phyloP scores from a whole-genome alignment of 805 yeast genomes.

The Candida pini region DNA sequence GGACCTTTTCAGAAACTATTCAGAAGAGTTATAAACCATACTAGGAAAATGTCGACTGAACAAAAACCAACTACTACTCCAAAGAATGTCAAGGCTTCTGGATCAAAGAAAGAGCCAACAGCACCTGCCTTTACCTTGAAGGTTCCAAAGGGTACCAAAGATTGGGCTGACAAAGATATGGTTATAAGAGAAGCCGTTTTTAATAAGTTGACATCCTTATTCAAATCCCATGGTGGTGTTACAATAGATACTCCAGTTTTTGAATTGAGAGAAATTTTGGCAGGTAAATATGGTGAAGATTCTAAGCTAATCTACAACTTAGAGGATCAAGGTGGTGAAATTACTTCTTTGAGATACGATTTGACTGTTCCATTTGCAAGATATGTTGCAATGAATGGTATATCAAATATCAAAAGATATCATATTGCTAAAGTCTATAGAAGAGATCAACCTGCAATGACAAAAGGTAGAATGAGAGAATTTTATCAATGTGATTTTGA shows the following conservation, averaged over 20 bases:
- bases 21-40: too few species aligned
- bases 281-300: conserved; percentile 98
- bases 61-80: neutral
- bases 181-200: conserved; percentile 87
- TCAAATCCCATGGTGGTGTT: conserved; percentile 96
- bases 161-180: conserved; percentile 99
- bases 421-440: conserved; percentile 98
- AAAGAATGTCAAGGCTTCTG: conserved; percentile 1
- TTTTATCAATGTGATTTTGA: conserved; percentile 99
- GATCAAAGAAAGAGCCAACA: conserved; percentile 32
- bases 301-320: conserved; percentile 92
- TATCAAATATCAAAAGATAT: conserved; percentile 84
- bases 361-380: conserved; percentile 98
- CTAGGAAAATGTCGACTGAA: neutral
- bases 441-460: conserved; percentile 99
- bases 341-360: conserved; percentile 92
- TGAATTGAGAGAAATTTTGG: conserved; percentile 88
- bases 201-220: conserved; percentile 60
- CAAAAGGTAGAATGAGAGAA: conserved; percentile 99
- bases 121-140: conserved; percentile 66
- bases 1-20: too few species aligned
- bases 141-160: conserved; percentile 96
- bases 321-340: conserved; percentile 98
- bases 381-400: conserved; percentile 91
- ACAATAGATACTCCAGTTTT: conserved; percentile 98